These are phyloP conservation scores for Neocucurbitaria cava DNA, from an alignment of 2,329 filamentous ascomycete species.

Conservation along the genomic window DNA sequence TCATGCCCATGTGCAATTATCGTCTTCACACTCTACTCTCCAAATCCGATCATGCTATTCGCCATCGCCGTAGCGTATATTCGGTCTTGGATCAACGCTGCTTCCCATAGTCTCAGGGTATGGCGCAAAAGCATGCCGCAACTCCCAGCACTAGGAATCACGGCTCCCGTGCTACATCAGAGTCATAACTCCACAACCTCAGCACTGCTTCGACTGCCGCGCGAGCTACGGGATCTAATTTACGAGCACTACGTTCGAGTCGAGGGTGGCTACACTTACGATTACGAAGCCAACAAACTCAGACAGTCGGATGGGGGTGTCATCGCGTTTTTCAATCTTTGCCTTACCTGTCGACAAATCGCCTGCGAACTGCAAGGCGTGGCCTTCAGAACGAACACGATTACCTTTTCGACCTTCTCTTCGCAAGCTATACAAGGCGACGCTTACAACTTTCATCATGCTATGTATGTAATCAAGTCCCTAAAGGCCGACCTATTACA, in stretches of 20 bases:
- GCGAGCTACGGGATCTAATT: constrained; percentile 15
- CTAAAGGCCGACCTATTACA: no score
- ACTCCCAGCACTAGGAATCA: no score
- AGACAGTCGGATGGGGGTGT: neutral
- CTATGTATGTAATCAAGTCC: no score
- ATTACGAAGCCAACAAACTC: constrained; percentile 5
- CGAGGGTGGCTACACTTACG: constrained; percentile 11
- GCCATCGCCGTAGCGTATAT: no score
- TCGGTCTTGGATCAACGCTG: no score
- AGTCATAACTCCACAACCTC: neutral
- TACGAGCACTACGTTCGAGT: constrained; percentile 12
- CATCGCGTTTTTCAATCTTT: constrained; percentile 8
- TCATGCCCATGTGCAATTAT: no score
- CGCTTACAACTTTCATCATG: neutral
- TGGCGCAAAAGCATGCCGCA: no score
- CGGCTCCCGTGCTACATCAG: no score
- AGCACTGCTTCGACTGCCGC: neutral
- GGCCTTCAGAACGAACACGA: neutral
- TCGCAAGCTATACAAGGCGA: neutral
- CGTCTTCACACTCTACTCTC: no score
- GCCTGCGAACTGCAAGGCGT: constrained; percentile 8
- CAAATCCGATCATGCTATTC: no score
- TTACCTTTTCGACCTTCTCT: neutral
- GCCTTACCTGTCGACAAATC: constrained; percentile 8
- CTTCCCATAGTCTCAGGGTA: no score